Evolutionary conservation across 192 early-diverging fungal genomes (phyloP).

Genomic region (Podila verticillata): DNA sequence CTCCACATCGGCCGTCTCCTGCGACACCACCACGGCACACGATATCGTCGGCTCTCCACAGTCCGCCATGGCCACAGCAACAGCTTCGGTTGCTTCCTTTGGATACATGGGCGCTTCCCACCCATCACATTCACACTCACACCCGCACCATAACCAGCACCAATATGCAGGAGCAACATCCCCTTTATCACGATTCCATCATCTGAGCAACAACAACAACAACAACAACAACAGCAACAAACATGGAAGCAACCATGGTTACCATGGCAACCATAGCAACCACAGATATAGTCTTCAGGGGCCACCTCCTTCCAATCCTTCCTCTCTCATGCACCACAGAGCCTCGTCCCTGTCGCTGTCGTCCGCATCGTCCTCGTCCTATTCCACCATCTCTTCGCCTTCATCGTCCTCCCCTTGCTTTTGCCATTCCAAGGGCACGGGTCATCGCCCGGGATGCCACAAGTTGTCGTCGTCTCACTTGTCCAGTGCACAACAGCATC

Average conservation of each 20-base stretch:
- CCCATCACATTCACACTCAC: background rate
- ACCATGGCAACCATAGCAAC: background rate
- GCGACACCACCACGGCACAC: slow-evolving; percentile 12
- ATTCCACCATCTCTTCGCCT: slow-evolving; percentile 25
- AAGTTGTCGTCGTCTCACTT: too few relatives aligned
- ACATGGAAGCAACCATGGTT: background rate
- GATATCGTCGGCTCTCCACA: slow-evolving; percentile 26
- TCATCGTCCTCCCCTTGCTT: slow-evolving; percentile 19
- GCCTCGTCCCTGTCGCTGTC: slow-evolving; percentile 10
- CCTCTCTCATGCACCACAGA: background rate
- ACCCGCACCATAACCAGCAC: background rate
- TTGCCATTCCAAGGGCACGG: slow-evolving; percentile 9
- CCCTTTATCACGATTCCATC: background rate
- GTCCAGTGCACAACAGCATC: slow-evolving; percentile 11
- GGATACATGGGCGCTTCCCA: background rate
- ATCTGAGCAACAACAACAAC: background rate
- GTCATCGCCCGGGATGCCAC: too few relatives aligned
- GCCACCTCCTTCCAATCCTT: too few relatives aligned
- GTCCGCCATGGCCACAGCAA: background rate
- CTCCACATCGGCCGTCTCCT: slow-evolving; percentile 22
- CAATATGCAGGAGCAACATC: background rate
- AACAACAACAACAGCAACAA: background rate
- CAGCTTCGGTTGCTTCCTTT: slow-evolving; percentile 1
- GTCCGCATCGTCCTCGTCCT: slow-evolving; percentile 25
- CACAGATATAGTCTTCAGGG: too few relatives aligned